phyloP scores from a whole-genome alignment of 2,329 filamentous ascomycete species.

The Thermochaetoides dissita region DNA sequence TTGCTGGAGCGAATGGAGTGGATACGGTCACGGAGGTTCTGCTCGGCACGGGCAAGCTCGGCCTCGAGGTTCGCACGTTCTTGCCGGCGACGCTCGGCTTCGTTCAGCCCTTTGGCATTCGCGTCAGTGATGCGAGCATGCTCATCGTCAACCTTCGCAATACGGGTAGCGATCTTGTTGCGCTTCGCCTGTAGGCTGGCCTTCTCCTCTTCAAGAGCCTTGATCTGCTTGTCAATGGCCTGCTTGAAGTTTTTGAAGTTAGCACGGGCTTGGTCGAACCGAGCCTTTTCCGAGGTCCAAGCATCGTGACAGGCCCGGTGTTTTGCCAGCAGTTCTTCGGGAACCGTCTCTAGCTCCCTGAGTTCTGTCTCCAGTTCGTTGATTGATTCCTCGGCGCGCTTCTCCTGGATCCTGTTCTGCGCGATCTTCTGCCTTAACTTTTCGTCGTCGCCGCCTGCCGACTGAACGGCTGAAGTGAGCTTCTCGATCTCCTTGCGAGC shows the following conservation, averaged over 20 bases:
- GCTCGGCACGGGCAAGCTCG: slow-evolving; percentile 32
- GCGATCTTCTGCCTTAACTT: slow-evolving; percentile 60
- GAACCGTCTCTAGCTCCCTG: slow-evolving; percentile 50
- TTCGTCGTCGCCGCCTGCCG: slow-evolving; percentile 60
- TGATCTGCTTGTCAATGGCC: slow-evolving; percentile 47
- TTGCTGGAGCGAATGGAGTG: slow-evolving; percentile 23
- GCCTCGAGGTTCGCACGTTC: slow-evolving; percentile 33
- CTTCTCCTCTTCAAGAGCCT: slow-evolving; percentile 50
- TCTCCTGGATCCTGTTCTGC: slow-evolving; percentile 61
- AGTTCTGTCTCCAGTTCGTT: slow-evolving; percentile 39
- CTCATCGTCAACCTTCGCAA: slow-evolving; percentile 59
- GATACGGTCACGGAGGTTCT: slow-evolving; percentile 27
- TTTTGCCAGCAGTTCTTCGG: slow-evolving; percentile 44
- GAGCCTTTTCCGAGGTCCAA: slow-evolving; percentile 40
- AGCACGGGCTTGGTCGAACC: slow-evolving; percentile 44
- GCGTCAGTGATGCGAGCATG: slow-evolving; percentile 56
- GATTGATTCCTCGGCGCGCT: slow-evolving; percentile 35
- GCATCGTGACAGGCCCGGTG: slow-evolving; percentile 40
- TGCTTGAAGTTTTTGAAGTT: slow-evolving; percentile 44
- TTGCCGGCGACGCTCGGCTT: slow-evolving; percentile 45
- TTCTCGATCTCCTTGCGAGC: slow-evolving; percentile 63
- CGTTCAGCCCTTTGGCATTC: slow-evolving; percentile 49
- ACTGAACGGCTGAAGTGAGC: slow-evolving; percentile 50
- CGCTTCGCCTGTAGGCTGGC: slow-evolving; percentile 49
- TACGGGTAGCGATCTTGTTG: slow-evolving; percentile 58